Conservation (phyloP, 352 stramenopile genomes). For the Thalassiosira mediterranea region DNA sequence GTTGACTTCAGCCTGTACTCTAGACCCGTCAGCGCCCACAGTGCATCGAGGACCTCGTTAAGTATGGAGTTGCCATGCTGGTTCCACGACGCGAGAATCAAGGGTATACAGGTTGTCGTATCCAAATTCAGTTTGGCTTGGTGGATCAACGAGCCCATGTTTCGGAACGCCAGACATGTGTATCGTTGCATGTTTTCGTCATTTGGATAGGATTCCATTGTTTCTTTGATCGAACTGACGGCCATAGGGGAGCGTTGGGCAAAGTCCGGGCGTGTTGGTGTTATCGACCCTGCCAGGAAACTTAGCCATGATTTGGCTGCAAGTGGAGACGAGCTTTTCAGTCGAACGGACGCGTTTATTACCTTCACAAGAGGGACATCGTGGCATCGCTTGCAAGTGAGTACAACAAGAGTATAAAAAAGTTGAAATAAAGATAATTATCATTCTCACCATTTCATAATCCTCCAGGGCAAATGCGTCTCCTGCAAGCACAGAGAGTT, state of each 20-base stretch:
- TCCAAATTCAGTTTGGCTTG: background rate
- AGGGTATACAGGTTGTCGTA: background rate
- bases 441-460: background rate
- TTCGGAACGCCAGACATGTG: conserved; percentile 7
- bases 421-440: too few species aligned
- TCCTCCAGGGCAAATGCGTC: conserved; percentile 4
- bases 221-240: background rate
- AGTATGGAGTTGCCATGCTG: background rate
- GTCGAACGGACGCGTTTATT: background rate
- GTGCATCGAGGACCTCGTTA: conserved; percentile 6
- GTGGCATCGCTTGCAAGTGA: background rate
- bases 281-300: background rate
- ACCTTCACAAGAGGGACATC: background rate
- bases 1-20: background rate
- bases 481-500: conserved; percentile 7
- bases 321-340: background rate
- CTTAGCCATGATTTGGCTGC: conserved; percentile 7
- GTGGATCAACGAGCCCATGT: conserved; percentile 4
- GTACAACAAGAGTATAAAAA: too few species aligned
- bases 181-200: background rate
- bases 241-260: background rate
- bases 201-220: background rate
- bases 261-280: background rate
- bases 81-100: conserved; percentile 1
- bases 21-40: conserved; percentile 26